A percentile compares a stretch with the other conserved stretches of the same genome.
Conservation (phyloP, 2,329 filamentous ascomycete species). For the Phialocephala subalpina region DNA sequence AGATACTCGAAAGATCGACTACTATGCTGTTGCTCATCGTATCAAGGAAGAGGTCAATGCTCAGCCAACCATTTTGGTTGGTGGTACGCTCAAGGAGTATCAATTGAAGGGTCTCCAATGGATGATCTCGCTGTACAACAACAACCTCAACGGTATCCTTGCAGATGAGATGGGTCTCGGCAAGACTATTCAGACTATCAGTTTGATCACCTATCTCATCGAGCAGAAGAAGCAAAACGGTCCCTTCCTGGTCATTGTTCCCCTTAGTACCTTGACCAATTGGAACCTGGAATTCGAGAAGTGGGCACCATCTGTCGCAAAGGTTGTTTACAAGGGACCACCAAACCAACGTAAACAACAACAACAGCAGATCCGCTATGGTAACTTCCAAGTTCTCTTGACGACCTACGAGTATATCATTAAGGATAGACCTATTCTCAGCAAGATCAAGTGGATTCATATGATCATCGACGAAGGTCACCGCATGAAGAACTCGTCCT, state of each 20-base stretch:
- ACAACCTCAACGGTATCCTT: slow-evolving; percentile 98
- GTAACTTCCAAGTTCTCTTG: slow-evolving; percentile 93
- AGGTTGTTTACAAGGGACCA: slow-evolving; percentile 96
- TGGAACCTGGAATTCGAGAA: slow-evolving; percentile 99
- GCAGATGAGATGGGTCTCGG: slow-evolving; percentile 99
- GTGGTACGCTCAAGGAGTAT: slow-evolving; percentile 94
- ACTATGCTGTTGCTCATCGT: slow-evolving; percentile 97
- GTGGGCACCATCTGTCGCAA: slow-evolving; percentile 88
- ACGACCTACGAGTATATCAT: slow-evolving; percentile 99
- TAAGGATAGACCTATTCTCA: slow-evolving; percentile 93
- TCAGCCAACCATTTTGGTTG: slow-evolving; percentile 87
- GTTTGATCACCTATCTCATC: slow-evolving; percentile 95
- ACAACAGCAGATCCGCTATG: slow-evolving; percentile 92
- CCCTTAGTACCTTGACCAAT: slow-evolving; percentile 95
- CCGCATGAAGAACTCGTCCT: slow-evolving; percentile 98
- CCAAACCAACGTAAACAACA: slow-evolving; percentile 88
- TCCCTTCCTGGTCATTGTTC: slow-evolving; percentile 95
- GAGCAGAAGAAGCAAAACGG: slow-evolving; percentile 93
- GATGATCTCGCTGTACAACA: slow-evolving; percentile 99
- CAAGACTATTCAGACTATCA: slow-evolving; percentile 99
- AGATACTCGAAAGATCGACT: slow-evolving; percentile 87
- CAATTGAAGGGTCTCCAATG: slow-evolving; percentile 98
- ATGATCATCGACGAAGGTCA: slow-evolving; percentile 99
- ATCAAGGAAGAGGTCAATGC: slow-evolving; percentile 89
- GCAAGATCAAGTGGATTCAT: slow-evolving; percentile 99